These are phyloP conservation scores for Ogataea nakhonphanomensis DNA, from an alignment of 805 yeast genomes.

Conservation along the genomic window DNA sequence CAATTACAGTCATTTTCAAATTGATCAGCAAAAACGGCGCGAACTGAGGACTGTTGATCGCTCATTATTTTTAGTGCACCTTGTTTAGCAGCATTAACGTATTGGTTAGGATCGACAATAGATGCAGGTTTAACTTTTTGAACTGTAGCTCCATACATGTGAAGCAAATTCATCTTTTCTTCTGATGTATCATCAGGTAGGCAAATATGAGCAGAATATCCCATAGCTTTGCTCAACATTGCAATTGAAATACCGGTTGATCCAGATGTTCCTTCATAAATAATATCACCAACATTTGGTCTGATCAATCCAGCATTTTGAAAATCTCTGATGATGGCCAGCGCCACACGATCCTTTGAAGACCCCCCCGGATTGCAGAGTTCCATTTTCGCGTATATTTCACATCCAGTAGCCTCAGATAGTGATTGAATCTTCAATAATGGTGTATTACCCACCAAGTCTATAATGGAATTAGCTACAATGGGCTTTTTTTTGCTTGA, in stretches of 20 bases:
- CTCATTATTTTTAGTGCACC: conserved; percentile 53
- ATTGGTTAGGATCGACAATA: conserved; percentile 89
- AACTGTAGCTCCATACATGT: conserved; percentile 74
- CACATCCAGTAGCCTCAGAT: conserved; percentile 70
- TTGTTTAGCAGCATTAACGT: conserved; percentile 79
- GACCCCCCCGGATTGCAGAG: conserved; percentile 89
- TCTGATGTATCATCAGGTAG: conserved; percentile 89
- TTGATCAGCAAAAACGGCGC: conserved; percentile 90
- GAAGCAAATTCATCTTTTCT: conserved; percentile 73
- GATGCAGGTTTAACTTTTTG: conserved; percentile 92
- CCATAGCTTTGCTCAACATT: conserved; percentile 81
- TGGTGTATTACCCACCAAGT: conserved; percentile 89
- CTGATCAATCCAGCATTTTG: conserved; percentile 55
- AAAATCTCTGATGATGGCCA: conserved; percentile 71
- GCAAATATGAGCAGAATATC: conserved; percentile 89
- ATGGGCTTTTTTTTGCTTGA: conserved; percentile 14
- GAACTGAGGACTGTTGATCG: conserved; percentile 35
- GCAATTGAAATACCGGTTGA: conserved; percentile 96
- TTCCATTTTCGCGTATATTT: conserved; percentile 84
- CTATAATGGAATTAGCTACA: conserved; percentile 28
- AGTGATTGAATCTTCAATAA: conserved; percentile 69
- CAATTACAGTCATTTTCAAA: conserved; percentile 92
- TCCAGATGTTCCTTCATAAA: conserved; percentile 95
- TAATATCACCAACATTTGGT: conserved; percentile 64
- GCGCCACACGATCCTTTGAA: conserved; percentile 92